Evolutionary conservation across 2,329 filamentous ascomycete species (phyloP), one percentile per base, ranked within the genome.

Genomic region (Pseudohalonectria lignicola): DNA sequence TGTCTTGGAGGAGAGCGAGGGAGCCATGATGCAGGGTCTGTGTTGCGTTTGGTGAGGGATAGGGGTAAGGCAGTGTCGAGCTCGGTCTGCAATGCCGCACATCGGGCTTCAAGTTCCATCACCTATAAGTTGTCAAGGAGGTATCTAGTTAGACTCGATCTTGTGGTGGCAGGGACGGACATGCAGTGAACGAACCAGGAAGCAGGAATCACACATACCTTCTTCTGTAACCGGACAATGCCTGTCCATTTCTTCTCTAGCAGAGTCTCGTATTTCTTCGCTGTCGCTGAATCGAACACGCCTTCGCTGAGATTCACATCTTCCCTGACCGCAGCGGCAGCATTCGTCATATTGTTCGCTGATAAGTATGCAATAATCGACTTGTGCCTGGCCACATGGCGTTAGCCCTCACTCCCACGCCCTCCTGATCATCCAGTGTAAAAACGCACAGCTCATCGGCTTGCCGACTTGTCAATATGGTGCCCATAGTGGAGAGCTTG

Each of bases 241-340:
- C 86, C 92, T 16, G 90, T 96, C 90, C 90, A 96, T 68, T 96
- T 96, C 74, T 94, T 95, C 70, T 96, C 90, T 48, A 96, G 63
- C 20, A 96, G 63, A 2, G 85, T 84, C 61, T 94, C 87, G 64
- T 95, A 96, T 63, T 94, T 94, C 67, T 94, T 94, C 37, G 81
- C 74, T 16, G 86, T 94, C 15, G 75, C 73, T 44, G 83, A 70
- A 55, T 94, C 86, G 51, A 93, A 88, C 34, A 64, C 63, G 39
- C 74, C 62, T 47, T 83, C 76, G 37, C 78, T 73, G 4, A 94
- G 71, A 39, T 72, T 71, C n/a, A 85, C 64, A 59, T 95, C 88
- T 52, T 82, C 71, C 44, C 86, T 77, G 42, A 95, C 66, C 18
- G 82, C 75, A 32, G 76, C 66, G 31, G 84, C 83, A 44, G 75